Conservation (phyloP, 2,329 filamentous ascomycete species). For the Colletotrichum filicis region DNA sequence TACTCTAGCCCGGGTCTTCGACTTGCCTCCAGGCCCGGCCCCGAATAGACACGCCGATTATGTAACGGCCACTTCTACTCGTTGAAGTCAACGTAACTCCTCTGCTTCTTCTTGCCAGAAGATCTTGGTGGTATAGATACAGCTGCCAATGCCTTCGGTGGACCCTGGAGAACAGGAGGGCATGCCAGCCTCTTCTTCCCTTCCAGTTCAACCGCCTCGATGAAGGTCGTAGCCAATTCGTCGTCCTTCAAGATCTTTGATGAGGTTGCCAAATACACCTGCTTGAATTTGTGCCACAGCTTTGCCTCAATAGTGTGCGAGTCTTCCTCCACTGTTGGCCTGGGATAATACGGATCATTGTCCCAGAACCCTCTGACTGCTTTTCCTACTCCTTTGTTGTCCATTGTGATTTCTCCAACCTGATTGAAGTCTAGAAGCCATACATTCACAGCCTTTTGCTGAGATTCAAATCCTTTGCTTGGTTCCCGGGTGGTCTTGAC, state of each 20-base stretch:
- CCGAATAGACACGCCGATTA: background rate
- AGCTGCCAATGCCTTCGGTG: slow-evolving; percentile 45
- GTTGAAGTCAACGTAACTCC: background rate
- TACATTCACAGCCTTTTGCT: background rate
- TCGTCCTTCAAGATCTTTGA: background rate
- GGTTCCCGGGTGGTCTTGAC: background rate
- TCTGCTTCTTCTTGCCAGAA: background rate
- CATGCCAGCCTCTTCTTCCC: background rate
- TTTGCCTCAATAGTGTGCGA: background rate
- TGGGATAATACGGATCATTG: background rate
- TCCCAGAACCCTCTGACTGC: background rate
- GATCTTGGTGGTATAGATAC: background rate
- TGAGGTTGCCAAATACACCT: background rate
- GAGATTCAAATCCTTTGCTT: too few species aligned
- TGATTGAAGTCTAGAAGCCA: background rate
- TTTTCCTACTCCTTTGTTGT: background rate
- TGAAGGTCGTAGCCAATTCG: background rate
- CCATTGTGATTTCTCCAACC: background rate
- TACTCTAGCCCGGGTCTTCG: background rate
- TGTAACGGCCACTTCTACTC: background rate
- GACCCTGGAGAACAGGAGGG: background rate
- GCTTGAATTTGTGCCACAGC: background rate
- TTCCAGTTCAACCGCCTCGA: background rate
- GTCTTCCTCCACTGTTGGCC: background rate
- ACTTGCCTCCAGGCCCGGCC: background rate